Base-by-base conservation (phyloP, 805 yeast species). In the Kuraishia piskuri region DNA sequence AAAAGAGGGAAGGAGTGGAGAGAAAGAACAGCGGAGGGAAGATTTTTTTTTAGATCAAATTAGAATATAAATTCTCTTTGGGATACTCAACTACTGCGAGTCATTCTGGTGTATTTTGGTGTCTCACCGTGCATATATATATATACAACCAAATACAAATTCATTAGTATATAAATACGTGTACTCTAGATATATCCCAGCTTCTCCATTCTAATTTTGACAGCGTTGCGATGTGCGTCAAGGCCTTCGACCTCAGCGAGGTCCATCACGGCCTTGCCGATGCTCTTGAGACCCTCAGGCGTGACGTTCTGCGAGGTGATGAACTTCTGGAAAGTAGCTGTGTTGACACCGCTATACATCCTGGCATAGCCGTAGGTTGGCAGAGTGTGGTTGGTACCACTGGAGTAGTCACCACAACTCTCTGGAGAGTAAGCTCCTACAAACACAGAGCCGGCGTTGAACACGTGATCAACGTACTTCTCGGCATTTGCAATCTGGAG, bases 341-440 rank as follows among this genome's bases (percentile, higher is more conserved):
- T 94, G 74, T 94, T 94, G 53, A 91, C 97, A 57, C 99, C 99
- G 59, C 95, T 85, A 73, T 94, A 94, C 80, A 90, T 95, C 73
- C 90, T 86, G 48, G 99, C 98, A 65, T 92, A 94, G 51, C 99
- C 99, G 66, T 94, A 94, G 0, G 99, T 94, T 55, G 99, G 99
- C 62, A 94, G 78, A 0, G 99, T 94, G 73, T 94, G 99, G 77
- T 94, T 94, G 4, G 99, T 94, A 68, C 99, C 99, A 56, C 91
- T 82, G 0, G 97, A 91, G 73, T 94, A 94, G 73, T 94, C 99
- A 65, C 99, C 99, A 69, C 97, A 91, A 2, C 96, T 87, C 69
- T 94, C 99, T 51, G 99, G 99, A 1, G 97, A 88, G 68, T 87
- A 88, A 3, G 92, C 86, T 48, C 99, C 99, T 53, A 94, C 97